These are phyloP conservation scores for Theileria parva DNA, from an alignment of 169 alveolate species.

Conservation along the genomic window DNA sequence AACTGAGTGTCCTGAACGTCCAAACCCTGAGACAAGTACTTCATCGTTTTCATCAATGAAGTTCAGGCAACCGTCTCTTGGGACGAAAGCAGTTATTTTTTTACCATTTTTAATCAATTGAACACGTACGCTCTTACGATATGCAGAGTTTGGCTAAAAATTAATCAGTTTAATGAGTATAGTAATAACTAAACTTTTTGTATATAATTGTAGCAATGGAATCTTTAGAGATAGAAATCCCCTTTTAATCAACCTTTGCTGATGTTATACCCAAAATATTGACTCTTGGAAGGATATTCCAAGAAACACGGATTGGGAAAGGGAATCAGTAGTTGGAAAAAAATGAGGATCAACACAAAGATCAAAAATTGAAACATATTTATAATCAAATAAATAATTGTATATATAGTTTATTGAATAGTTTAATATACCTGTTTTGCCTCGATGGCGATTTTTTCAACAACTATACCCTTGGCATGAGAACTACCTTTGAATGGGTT, in stretches of 20 bases:
- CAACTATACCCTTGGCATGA: conserved; percentile 99
- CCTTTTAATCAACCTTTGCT: conserved; percentile 33
- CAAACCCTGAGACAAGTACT: conserved; percentile 99
- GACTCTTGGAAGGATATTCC: conserved; percentile 50
- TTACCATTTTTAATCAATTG: conserved; percentile 98
- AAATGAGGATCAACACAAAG: background rate
- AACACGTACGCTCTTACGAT: conserved; percentile 99
- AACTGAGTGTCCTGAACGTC: conserved; percentile 99
- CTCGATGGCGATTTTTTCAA: conserved; percentile 97
- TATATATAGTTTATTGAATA: background rate
- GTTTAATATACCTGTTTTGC: conserved; percentile 93
- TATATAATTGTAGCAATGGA: conserved; percentile 18
- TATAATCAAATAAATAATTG: too few species aligned
- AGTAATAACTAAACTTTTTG: background rate
- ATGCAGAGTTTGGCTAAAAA: conserved; percentile 99
- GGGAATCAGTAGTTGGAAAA: background rate
- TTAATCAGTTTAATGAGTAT: background rate
- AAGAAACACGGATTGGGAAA: conserved; percentile 70
- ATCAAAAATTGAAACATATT: background rate
- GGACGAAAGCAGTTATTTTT: conserved; percentile 99
- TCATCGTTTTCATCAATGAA: conserved; percentile 99
- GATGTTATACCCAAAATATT: conserved; percentile 61
- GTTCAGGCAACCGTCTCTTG: conserved; percentile 98
- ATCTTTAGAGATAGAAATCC: background rate
- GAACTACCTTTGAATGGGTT: conserved; percentile 98